Evolutionary conservation across 2,329 filamentous ascomycete genomes (phyloP).

Genomic region (Septoria linicola): DNA sequence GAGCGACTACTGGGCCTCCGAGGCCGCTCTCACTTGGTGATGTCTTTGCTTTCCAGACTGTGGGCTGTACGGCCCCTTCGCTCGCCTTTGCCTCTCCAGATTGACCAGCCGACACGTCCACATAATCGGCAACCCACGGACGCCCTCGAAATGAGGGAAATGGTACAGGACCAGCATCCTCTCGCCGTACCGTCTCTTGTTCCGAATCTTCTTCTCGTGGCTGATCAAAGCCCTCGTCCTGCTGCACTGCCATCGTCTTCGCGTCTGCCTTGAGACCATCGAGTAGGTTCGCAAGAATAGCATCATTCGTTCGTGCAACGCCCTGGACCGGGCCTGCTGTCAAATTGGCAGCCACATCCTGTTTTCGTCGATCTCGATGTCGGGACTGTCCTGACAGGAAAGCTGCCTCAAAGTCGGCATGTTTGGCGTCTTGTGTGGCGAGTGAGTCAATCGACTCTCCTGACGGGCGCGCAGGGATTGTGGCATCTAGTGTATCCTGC

Average conservation of each 20-base stretch:
- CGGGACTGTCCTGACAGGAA: conserved; percentile 1
- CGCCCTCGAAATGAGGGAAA: conserved; percentile 13
- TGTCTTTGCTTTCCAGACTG: conserved; percentile 20
- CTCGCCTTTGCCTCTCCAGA: not conserved
- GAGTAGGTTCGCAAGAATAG: not conserved
- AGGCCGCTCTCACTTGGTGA: conserved; percentile 17
- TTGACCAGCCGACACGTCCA: conserved; percentile 1
- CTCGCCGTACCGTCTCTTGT: not conserved
- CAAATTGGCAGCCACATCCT: not conserved
- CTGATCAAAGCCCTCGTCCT: conserved; percentile 1
- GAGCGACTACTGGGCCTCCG: conserved; percentile 1
- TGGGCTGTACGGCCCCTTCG: not conserved
- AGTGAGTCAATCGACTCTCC: too few species aligned
- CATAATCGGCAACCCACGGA: not conserved
- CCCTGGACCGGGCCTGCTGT: not conserved
- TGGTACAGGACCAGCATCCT: conserved; percentile 6
- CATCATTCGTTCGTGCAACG: not conserved
- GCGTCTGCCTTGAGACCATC: not conserved
- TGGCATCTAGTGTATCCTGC: not conserved
- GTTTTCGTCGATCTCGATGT: not conserved
- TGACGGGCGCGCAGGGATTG: too few species aligned
- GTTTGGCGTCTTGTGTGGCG: not conserved
- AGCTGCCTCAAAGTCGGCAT: conserved; percentile 6
- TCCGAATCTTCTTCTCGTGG: not conserved
- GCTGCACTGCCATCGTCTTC: not conserved